These are phyloP conservation scores for Colletotrichum somersetense DNA, from an alignment of 2,329 filamentous ascomycete genomes.

Conservation along the genomic window DNA sequence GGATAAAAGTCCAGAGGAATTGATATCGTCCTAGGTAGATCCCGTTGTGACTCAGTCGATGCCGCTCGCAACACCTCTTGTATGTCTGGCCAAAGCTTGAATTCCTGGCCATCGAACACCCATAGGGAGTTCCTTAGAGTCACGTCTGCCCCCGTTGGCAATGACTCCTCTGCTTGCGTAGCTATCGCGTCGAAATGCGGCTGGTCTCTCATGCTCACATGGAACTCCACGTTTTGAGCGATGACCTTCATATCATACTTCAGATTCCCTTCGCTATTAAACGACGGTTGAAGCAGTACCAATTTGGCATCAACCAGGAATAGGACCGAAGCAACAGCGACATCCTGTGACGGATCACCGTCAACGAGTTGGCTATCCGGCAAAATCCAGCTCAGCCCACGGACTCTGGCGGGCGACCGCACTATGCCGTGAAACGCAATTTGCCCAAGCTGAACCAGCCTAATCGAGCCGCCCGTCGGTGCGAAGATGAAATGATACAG, in stretches of 20 bases:
- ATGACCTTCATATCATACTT: conserved; percentile 99
- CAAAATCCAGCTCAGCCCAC: conserved; percentile 94
- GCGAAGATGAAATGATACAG: conserved; percentile 95
- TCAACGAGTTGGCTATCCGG: conserved; percentile 90
- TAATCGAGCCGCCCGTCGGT: conserved; percentile 74
- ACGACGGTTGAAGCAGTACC: conserved; percentile 88
- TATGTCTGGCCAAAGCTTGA: conserved; percentile 91
- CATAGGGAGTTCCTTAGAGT: conserved; percentile 86
- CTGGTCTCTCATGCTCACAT: conserved; percentile 91
- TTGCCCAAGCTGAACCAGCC: conserved; percentile 92
- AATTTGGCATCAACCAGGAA: conserved; percentile 98
- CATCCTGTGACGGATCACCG: conserved; percentile 95
- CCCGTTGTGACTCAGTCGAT: conserved; percentile 73
- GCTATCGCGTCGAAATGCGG: conserved; percentile 56
- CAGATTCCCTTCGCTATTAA: conserved; percentile 83
- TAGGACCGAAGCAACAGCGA: conserved; percentile 90
- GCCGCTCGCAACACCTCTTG: conserved; percentile 83
- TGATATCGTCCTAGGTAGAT: conserved; percentile 80
- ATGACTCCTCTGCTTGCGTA: conserved; percentile 19
- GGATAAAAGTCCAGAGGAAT: conserved; percentile 96
- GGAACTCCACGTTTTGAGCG: conserved; percentile 96
- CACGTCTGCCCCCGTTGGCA: conserved; percentile 40
- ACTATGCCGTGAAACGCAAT: conserved; percentile 98
- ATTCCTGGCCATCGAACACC: conserved; percentile 89
- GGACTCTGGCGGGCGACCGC: conserved; percentile 89